Evolutionary conservation across 2,329 filamentous ascomycete species (phyloP), one percentile per base, ranked within the genome.

Genomic region (Alternaria brassicicola): DNA sequence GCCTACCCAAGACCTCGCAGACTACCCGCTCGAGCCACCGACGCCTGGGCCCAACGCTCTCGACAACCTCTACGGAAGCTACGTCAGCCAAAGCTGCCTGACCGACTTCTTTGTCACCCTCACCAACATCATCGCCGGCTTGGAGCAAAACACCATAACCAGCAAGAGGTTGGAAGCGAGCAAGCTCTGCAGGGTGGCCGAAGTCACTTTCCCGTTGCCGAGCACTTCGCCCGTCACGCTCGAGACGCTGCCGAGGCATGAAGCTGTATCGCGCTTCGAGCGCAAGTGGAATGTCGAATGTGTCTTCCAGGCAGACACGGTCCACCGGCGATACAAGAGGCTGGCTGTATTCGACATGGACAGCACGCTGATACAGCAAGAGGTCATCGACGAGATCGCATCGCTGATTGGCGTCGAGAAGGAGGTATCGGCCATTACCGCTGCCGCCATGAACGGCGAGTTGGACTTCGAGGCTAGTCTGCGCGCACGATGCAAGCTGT

Each of bases 321-420:
- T 94, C 30, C 92, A 89, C 82, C 84, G 92, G 57, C 85, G 89
- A 26, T 87, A 96, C 78, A 93, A 93, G 65, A 87, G 94, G 8
- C 83, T 98, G 10, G 93, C 94, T 3, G 92, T 97, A 30, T 99
- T 99, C 73, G 95, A 99, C 78, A 99, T 99, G 95, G 95, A 99
- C 80, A 95, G 90, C 77, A 99, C 95, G 0, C 85, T 99, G 59
- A 98, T 99, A 75, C 90, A 94, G 52, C 93, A 99, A 77, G 95
- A 99, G 80, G 93, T 97, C 60, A 98, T 99, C 74, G 95, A 99
- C 77, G 88, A 98, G 70, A 89, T 99, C 55, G 95, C 95, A 4
- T 88, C 90, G 52, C 90, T 90, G 35, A 87, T 97, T 2, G 91
- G 92, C 51, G 85, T 96, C n/a, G 88, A 92, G 68, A 88, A 88